phyloP scores from a whole-genome alignment of 2,329 filamentous ascomycete species.

The Pleoardoris graminearum region DNA sequence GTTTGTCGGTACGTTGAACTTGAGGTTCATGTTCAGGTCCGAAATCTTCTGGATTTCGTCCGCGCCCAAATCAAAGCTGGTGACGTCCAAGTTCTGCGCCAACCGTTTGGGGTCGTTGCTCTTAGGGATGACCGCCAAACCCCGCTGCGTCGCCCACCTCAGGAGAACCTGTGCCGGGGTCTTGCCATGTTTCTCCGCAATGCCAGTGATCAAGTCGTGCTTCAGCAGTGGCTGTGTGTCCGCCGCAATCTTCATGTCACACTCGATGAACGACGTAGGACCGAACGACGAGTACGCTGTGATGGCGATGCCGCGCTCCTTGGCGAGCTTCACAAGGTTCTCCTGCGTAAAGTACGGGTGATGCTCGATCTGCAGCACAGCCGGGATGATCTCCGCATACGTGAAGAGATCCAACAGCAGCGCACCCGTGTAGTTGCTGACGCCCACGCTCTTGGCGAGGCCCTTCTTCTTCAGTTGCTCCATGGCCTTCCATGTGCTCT shows the following conservation, averaged over 20 bases:
- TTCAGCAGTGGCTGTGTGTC: conserved; percentile 39
- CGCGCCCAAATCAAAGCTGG: conserved; percentile 33
- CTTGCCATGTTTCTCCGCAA: conserved; percentile 64
- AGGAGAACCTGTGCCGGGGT: conserved; percentile 80
- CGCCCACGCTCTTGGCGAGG: conserved; percentile 41
- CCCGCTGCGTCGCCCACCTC: conserved; percentile 81
- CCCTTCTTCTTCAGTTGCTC: conserved; percentile 42
- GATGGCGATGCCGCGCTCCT: conserved; percentile 39
- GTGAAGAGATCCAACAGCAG: conserved; percentile 60
- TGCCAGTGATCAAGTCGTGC: conserved; percentile 66
- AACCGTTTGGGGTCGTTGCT: conserved; percentile 37
- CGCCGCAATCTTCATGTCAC: conserved; percentile 39
- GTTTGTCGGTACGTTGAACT: conserved; percentile 42
- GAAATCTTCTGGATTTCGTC: conserved; percentile 39
- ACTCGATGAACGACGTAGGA: conserved; percentile 52
- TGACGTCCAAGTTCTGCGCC: conserved; percentile 39
- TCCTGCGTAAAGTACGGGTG: conserved; percentile 45
- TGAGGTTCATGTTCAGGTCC: conserved; percentile 34
- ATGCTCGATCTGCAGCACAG: conserved; percentile 44
- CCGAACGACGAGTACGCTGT: conserved; percentile 46
- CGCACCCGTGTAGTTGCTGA: conserved; percentile 44
- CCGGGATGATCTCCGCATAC: conserved; percentile 46
- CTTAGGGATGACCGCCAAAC: conserved; percentile 45
- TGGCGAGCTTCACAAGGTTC: conserved; percentile 40
- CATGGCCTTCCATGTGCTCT: conserved; percentile 49